A percentile compares a stretch with the other conserved stretches of the same genome.
These are phyloP conservation scores for Lathyrus oleraceus DNA, from an alignment of 306 rosid species.

Conservation along the genomic window DNA sequence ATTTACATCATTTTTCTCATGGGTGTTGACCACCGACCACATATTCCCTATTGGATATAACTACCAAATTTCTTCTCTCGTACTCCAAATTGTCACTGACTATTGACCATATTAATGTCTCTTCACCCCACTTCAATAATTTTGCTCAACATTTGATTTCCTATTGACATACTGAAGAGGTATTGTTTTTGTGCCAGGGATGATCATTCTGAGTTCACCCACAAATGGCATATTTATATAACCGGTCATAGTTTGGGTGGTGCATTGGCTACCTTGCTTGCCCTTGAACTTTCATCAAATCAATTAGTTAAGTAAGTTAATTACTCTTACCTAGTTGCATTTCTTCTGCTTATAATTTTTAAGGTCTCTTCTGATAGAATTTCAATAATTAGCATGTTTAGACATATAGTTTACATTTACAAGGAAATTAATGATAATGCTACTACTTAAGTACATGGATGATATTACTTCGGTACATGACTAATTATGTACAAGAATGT, in stretches of 20 bases:
- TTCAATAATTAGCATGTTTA: background rate
- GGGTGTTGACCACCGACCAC: background rate
- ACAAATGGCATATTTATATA: constrained; percentile 82
- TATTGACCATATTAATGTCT: constrained; percentile 5
- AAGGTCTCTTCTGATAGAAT: background rate
- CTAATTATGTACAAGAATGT: background rate
- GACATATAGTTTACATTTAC: background rate
- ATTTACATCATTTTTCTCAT: constrained; percentile 1
- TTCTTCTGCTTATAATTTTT: constrained; percentile 24
- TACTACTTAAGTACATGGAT: background rate
- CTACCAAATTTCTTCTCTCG: background rate
- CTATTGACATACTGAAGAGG: constrained; percentile 7
- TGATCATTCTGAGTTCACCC: constrained; percentile 54
- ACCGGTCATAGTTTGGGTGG: constrained; percentile 99
- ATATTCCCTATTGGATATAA: constrained; percentile 6
- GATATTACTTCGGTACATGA: background rate
- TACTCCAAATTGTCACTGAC: background rate
- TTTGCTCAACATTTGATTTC: constrained; percentile 24
- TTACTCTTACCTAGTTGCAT: constrained; percentile 27
- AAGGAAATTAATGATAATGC: background rate
- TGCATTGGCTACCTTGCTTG: constrained; percentile 92
- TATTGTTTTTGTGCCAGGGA: constrained; percentile 55
- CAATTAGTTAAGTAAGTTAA: constrained; percentile 78
- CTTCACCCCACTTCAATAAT: constrained; percentile 10
- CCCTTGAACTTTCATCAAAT: constrained; percentile 89